A percentile compares a stretch with the other conserved stretches of the same genome.
Conservation (phyloP, 2,329 filamentous ascomycete genomes). For the Nigrospora sphaerica region DNA sequence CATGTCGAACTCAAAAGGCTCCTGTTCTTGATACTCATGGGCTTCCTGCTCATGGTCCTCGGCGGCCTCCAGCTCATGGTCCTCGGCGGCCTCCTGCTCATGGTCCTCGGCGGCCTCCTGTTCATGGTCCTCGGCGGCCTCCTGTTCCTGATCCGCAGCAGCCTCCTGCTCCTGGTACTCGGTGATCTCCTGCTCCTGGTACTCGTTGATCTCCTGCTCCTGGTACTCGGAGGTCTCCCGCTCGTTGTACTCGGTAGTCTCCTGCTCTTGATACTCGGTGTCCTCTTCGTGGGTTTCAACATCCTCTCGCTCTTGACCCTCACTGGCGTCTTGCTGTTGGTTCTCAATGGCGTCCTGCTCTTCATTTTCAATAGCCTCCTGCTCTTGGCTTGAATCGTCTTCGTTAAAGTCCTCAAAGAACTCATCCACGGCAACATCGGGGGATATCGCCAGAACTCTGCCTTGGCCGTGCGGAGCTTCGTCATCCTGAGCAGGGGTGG, state of each 20-base stretch:
- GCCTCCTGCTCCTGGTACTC: not conserved
- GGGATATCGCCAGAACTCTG: conserved; percentile 5
- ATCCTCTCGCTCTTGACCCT: no score
- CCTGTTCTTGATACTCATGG: conserved; percentile 5
- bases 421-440: conserved; percentile 1
- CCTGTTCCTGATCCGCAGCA: not conserved
- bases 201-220: no score
- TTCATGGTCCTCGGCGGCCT: conserved; percentile 9
- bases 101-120: conserved; percentile 10
- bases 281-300: no score
- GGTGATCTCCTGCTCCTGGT: no score
- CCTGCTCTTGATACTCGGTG: no score
- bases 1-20: conserved; percentile 3
- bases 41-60: conserved; percentile 10
- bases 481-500: conserved; percentile 11
- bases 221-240: no score
- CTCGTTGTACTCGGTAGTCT: no score
- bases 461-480: conserved; percentile 4
- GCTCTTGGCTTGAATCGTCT: not conserved
- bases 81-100: conserved; percentile 9
- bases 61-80: conserved; percentile 11
- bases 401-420: not conserved
- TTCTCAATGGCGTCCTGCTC: not conserved
- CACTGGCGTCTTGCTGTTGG: not conserved
- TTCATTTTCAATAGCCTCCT: not conserved